phyloP scores from a whole-genome alignment of 2,329 filamentous ascomycete genomes.

The Colletotrichum orchidophilum region DNA sequence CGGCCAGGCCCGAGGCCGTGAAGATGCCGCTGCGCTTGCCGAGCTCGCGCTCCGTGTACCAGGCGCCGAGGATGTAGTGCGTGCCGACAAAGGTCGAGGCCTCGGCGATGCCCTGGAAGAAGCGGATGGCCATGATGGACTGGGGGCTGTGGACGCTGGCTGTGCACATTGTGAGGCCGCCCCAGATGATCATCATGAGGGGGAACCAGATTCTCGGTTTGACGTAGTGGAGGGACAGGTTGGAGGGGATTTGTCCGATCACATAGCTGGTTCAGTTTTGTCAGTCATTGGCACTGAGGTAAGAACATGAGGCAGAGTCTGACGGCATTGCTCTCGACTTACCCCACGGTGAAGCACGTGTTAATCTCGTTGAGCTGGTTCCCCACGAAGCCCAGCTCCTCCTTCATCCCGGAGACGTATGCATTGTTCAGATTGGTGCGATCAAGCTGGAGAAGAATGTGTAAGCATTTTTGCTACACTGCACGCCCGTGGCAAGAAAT shows the following conservation, averaged over 20 bases:
- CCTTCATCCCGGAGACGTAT: slow-evolving; percentile 52
- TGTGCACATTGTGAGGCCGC: slow-evolving; percentile 69
- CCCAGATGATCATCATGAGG: slow-evolving; percentile 71
- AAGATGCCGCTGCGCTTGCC: slow-evolving; percentile 73
- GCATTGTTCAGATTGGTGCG: slow-evolving; percentile 46
- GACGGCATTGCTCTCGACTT: slow-evolving; percentile 33
- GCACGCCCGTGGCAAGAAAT: no score
- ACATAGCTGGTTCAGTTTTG: slow-evolving; percentile 44
- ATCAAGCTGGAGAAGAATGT: neutral
- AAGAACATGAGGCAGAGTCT: no score
- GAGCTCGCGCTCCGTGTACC: slow-evolving; percentile 70
- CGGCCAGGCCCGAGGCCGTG: slow-evolving; percentile 66
- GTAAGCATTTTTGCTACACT: neutral
- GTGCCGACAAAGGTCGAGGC: slow-evolving; percentile 53
- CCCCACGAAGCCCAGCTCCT: slow-evolving; percentile 44
- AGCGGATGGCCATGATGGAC: slow-evolving; percentile 61
- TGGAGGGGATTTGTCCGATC: slow-evolving; percentile 69
- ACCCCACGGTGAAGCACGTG: slow-evolving; percentile 58
- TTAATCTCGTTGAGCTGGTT: slow-evolving; percentile 61
- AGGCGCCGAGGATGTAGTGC: slow-evolving; percentile 57
- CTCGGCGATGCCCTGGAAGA: slow-evolving; percentile 50
- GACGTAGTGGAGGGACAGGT: slow-evolving; percentile 70
- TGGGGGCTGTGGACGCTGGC: slow-evolving; percentile 60
- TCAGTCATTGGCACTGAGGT: neutral
- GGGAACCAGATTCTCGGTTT: slow-evolving; percentile 72